Percentiles rank a stretch among this genome's conserved stretches.
phyloP scores from a whole-genome alignment of 176 grass and related monocot genomes.

The Panicum miliaceum region DNA sequence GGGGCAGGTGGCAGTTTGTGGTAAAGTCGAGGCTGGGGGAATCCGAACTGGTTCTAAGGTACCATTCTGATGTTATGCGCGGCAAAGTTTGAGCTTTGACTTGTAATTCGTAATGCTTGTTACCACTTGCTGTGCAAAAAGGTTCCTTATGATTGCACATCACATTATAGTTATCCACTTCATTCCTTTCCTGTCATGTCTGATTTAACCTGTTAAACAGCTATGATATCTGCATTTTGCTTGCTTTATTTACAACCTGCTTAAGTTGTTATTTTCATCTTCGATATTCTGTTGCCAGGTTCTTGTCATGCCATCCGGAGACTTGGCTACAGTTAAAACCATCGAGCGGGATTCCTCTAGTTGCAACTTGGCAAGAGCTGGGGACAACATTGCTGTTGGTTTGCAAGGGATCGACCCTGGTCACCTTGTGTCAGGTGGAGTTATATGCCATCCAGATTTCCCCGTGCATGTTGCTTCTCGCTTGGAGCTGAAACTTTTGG shows the following conservation, averaged over 20 bases:
- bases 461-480: slow-evolving; percentile 51
- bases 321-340: slow-evolving; percentile 52
- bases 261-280: not conserved
- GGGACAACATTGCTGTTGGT: slow-evolving; percentile 67
- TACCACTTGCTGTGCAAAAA: not conserved
- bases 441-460: slow-evolving; percentile 75
- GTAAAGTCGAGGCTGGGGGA: slow-evolving; percentile 81
- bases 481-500: slow-evolving; percentile 82
- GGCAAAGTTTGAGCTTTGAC: not conserved
- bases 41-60: slow-evolving; percentile 84
- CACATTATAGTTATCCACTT: not conserved
- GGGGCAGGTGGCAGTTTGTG: slow-evolving; percentile 74
- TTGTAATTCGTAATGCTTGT: not conserved
- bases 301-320: slow-evolving; percentile 72
- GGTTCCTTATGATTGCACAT: not conserved
- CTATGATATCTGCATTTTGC: not conserved
- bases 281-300: slow-evolving; percentile 48
- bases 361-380: slow-evolving; percentile 64
- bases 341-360: slow-evolving; percentile 68
- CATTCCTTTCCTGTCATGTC: not conserved
- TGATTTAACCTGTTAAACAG: not conserved
- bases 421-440: slow-evolving; percentile 63
- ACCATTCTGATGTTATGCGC: slow-evolving; percentile 19
- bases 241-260: not conserved
- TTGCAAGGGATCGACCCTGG: slow-evolving; percentile 69